These are phyloP conservation scores for Cytospora mali DNA, from an alignment of 2,329 filamentous ascomycete species.

Conservation along the genomic window DNA sequence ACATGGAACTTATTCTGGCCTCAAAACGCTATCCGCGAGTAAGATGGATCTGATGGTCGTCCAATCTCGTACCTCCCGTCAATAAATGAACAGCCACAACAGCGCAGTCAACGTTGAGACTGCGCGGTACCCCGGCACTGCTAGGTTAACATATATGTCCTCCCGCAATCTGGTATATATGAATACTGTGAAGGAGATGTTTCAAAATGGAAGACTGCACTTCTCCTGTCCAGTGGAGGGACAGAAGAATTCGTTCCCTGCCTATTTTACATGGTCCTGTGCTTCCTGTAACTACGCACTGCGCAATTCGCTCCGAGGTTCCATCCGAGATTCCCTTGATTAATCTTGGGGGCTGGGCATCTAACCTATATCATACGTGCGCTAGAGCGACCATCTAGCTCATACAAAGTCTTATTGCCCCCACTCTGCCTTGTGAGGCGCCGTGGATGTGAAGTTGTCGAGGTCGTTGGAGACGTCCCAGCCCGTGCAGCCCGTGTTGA, in stretches of 20 bases:
- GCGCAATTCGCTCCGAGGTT: no score
- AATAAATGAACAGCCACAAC: no score
- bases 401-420: conserved; percentile 2
- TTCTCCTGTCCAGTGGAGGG: neutral
- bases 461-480: neutral
- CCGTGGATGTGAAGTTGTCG: neutral
- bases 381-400: neutral
- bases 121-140: conserved; percentile 3
- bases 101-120: no score
- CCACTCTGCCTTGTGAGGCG: conserved; percentile 3
- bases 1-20: no score
- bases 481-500: neutral
- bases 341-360: neutral
- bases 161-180: neutral
- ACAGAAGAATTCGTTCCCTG: no score
- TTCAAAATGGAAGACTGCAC: neutral
- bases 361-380: neutral
- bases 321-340: no score
- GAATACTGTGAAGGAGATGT: neutral
- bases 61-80: no score
- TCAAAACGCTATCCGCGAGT: no score
- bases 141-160: neutral
- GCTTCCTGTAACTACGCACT: no score
- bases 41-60: no score
- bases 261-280: neutral